Percentiles rank a stretch among this genome's conserved stretches.
Evolutionary conservation across 305 asterid species (phyloP).

Genomic region (Fraxinus greggii): DNA sequence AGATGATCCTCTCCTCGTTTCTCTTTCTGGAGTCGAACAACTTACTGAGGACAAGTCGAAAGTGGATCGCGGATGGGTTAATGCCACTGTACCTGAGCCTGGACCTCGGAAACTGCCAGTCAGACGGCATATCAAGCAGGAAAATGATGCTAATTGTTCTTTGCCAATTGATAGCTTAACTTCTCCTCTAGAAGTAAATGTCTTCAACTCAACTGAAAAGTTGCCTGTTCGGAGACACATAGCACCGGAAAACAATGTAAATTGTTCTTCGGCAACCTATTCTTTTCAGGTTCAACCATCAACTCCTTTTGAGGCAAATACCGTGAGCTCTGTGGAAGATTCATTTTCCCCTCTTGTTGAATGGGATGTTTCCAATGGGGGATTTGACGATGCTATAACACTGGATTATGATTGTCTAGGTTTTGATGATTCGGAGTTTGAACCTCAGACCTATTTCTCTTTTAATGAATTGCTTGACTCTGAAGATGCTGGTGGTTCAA

Average conservation of each 20-base stretch:
- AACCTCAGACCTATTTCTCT: constrained; percentile 95
- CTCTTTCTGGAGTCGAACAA: constrained; percentile 40
- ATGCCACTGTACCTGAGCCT: constrained; percentile 34
- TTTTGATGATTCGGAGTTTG: constrained; percentile 67
- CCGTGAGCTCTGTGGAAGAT: constrained; percentile 17
- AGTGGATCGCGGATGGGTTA: constrained; percentile 31
- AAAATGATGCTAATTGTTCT: constrained; percentile 32
- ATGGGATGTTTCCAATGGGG: constrained; percentile 44
- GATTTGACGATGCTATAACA: constrained; percentile 47
- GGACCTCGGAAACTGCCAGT: constrained; percentile 65
- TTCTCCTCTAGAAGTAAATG: background rate
- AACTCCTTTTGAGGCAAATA: constrained; percentile 34
- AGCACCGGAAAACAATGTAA: constrained; percentile 39
- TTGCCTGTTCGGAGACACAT: constrained; percentile 65
- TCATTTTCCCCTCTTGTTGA: constrained; percentile 37
- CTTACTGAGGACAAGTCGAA: constrained; percentile 28
- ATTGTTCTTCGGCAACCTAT: constrained; percentile 30
- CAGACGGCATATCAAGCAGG: constrained; percentile 57
- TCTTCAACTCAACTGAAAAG: constrained; percentile 29
- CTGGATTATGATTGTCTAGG: constrained; percentile 53
- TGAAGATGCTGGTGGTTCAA: constrained; percentile 45
- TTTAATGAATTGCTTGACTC: constrained; percentile 79
- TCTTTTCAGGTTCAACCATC: constrained; percentile 36
- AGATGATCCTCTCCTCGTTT: constrained; percentile 35
- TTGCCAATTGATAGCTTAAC: constrained; percentile 28